Evolutionary conservation across 2,329 filamentous ascomycete genomes (phyloP), one percentile per base, ranked within the genome.

Genomic region (Microcera coccophila): DNA sequence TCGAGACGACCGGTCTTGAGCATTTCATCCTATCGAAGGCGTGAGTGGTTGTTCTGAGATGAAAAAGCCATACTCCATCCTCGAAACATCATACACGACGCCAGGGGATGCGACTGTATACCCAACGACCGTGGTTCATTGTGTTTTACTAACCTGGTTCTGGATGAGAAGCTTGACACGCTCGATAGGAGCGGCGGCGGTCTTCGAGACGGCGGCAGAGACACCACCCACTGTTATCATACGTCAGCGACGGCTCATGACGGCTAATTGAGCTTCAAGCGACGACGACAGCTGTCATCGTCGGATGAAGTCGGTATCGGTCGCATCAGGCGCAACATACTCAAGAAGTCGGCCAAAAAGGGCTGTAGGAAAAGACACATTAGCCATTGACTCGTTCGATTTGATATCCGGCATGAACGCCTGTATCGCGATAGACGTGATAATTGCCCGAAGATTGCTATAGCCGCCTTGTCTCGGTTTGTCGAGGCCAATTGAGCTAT

Each of bases 121-220:
- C n/a, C n/a, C n/a, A n/a, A n/a, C 22, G 22, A 26, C 12, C 7
- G 22, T 12, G 12, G 22, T 26, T 7, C 7, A 26, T 26, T 26
- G 12, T 26, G 22, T 18, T 19, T 19, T 15, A 79, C 89, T 61
- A 83, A 95, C 90, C 87, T 98, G 93, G 82, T 98, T 98, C 84
- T 98, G 93, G 80, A 98, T 94, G 70, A 98, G 88, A 71, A 98
- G 93, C 90, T 98, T 98, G 79, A 98, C 86, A 90, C 93, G 93
- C 90, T 98, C 93, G 66, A 98, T 98, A 77, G 93, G 93, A 78
- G 93, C 93, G 71, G 93, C 93, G 69, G 93, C 93, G 63, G 93
- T 98, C 90, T 98, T 98, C 73, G 93, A 98, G 85, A 98, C 90
- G 75, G 93, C 93, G 75, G 93, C 93, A 70, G 93, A 96, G 64